Evolutionary conservation across 1,284 basidiomycete species (phyloP), one percentile per base, ranked within the genome.

Genomic region (Flammula alnicola): DNA sequence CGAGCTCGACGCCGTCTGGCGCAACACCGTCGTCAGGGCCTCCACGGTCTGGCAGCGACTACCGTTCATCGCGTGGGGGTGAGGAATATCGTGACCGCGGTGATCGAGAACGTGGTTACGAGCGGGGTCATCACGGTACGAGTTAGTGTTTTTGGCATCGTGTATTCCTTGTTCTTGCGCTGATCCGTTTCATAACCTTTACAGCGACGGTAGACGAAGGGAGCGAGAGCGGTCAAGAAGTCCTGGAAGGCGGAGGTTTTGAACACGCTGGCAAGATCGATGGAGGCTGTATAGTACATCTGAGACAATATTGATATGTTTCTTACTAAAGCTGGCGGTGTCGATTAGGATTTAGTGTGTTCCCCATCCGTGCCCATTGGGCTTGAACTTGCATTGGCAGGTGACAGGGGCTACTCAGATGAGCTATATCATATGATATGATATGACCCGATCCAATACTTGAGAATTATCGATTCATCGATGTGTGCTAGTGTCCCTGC

Each of bases 191-290:
- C 52, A 58, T 52, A 49, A 52, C 39, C 54, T 52, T 61, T 59
- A 49, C 64, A 78, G 82, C 59, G 82, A 86, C 70, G n/a, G n/a
- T n/a, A 78, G 86, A 65, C 77, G 84, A 43, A 70, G 83, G 61
- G 85, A 86, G 63, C 74, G 88, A 60, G 88, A 91, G 62, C 86
- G 88, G 55, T 91, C 88, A 55, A 79, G 89, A 65, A 91, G 89
- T 53, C 88, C 88, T 17, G 79, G 84, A 37, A 74, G 88, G 56
- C 75, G 86, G 69, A 77, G 86, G 63, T 87, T 85, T 65, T 88
- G 69, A 79, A 55, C 49, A 35, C 22, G 20, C 26, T 49, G 48
- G 26, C 46, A 36, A 45, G n/a, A 41, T 44, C 37, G 26, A 38
- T 51, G 43, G 22, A 19, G 32, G 25, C 32, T 19, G 23, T 12